These are phyloP conservation scores for Hypoxylon fragiforme DNA, from an alignment of 495 filamentous ascomycete species.

Conservation along the genomic window DNA sequence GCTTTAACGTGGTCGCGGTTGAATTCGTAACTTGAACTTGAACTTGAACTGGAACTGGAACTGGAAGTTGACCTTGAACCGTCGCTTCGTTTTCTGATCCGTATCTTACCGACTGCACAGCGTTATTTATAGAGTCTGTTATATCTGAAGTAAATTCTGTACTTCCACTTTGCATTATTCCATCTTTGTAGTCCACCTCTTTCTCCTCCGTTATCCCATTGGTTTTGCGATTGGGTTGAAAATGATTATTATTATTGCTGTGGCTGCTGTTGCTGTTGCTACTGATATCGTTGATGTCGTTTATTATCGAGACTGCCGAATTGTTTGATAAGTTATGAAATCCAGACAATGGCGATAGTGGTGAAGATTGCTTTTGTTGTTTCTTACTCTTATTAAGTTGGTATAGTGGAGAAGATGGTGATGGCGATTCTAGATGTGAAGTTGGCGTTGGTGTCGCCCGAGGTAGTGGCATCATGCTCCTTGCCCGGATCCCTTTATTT, in stretches of 20 bases:
- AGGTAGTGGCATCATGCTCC: constrained; percentile 24
- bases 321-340: not conserved
- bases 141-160: too few relatives aligned
- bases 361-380: not conserved
- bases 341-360: not conserved
- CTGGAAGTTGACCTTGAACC: constrained; percentile 1
- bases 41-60: not conserved
- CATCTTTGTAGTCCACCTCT: too few relatives aligned
- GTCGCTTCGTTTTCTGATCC: constrained; percentile 25
- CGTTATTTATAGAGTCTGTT: too few relatives aligned
- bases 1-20: constrained; percentile 20
- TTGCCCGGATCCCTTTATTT: not conserved
- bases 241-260: not conserved
- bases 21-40: not conserved
- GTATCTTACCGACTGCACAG: constrained; percentile 21
- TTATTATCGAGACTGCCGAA: not conserved
- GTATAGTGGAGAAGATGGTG: not conserved
- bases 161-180: constrained; percentile 3
- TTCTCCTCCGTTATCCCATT: too few relatives aligned
- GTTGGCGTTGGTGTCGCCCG: not conserved
- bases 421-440: constrained; percentile 11
- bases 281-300: constrained; percentile 14
- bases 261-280: constrained; percentile 4
- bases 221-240: too few relatives aligned
- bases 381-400: not conserved